phyloP scores from a whole-genome alignment of 805 yeast genomes.

The Candida arabinofermentans region DNA sequence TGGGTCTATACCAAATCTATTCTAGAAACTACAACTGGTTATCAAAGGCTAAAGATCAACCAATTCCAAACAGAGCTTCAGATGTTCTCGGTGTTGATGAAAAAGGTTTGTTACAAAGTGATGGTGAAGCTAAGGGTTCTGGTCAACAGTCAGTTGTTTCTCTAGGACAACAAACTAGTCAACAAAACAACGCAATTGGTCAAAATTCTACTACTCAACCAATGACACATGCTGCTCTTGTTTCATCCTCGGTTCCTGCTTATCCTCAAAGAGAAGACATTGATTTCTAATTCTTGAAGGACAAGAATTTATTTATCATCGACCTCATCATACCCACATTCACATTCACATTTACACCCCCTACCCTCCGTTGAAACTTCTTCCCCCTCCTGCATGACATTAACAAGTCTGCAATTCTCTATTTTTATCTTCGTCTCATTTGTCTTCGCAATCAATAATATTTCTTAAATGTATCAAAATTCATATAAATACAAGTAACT shows the following conservation, averaged over 20 bases:
- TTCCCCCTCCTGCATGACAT: no score
- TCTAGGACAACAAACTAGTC: no score
- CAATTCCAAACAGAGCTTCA: background rate
- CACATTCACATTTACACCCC: no score
- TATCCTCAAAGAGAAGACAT: conserved; percentile 6
- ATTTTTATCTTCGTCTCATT: no score
- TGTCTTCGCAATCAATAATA: no score
- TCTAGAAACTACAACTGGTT: conserved; percentile 16
- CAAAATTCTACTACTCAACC: background rate
- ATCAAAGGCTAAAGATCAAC: background rate
- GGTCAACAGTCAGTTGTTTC: background rate
- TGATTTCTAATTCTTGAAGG: conserved; percentile 5
- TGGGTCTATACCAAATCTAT: conserved; percentile 11
- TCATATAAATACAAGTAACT: no score
- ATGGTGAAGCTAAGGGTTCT: background rate
- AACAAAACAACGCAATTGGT: background rate
- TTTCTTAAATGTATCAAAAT: no score
- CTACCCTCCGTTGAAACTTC: no score
- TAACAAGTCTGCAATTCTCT: no score
- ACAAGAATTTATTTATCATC: no score
- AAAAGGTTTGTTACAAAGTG: background rate
- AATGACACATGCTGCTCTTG: background rate
- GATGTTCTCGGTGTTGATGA: background rate
- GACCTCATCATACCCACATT: no score
- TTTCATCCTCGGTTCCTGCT: background rate